phyloP scores from a whole-genome alignment of 2,329 filamentous ascomycete species.

The Colletotrichum musae region DNA sequence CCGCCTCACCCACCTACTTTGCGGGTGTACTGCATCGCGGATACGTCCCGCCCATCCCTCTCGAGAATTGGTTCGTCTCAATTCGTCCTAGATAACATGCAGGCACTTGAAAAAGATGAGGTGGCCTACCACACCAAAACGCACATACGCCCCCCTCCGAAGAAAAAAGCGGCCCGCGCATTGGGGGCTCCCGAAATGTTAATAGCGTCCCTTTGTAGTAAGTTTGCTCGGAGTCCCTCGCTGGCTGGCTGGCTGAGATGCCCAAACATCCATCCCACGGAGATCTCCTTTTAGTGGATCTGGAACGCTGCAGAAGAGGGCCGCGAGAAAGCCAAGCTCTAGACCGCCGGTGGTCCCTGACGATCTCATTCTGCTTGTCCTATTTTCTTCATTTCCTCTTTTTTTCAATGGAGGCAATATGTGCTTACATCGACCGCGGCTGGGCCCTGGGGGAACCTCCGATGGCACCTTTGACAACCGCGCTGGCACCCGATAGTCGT shows the following conservation, averaged over 20 bases:
- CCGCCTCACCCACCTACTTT: not conserved
- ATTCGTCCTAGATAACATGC: constrained; percentile 15
- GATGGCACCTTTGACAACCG: constrained; percentile 13
- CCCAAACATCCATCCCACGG: constrained; percentile 1
- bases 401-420: too few species aligned
- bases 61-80: constrained; percentile 4
- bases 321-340: not conserved
- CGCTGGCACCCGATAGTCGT: constrained; percentile 2
- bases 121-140: constrained; percentile 6
- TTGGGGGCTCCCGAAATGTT: not conserved
- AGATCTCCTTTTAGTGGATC: not conserved
- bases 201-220: not conserved
- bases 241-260: not conserved
- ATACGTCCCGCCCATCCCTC: not conserved
- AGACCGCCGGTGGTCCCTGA: constrained; percentile 10
- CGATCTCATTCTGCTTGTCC: constrained; percentile 11
- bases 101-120: constrained; percentile 6
- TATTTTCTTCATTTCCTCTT: too few species aligned
- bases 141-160: not conserved
- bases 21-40: not conserved
- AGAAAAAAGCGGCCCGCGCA: constrained; percentile 9
- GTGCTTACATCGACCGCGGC: constrained; percentile 3
- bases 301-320: constrained; percentile 2
- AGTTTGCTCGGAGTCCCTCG: not conserved
- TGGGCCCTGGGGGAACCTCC: not conserved